These are phyloP conservation scores for Lomentospora prolificans DNA, from an alignment of 2,329 filamentous ascomycete species.

Conservation along the genomic window DNA sequence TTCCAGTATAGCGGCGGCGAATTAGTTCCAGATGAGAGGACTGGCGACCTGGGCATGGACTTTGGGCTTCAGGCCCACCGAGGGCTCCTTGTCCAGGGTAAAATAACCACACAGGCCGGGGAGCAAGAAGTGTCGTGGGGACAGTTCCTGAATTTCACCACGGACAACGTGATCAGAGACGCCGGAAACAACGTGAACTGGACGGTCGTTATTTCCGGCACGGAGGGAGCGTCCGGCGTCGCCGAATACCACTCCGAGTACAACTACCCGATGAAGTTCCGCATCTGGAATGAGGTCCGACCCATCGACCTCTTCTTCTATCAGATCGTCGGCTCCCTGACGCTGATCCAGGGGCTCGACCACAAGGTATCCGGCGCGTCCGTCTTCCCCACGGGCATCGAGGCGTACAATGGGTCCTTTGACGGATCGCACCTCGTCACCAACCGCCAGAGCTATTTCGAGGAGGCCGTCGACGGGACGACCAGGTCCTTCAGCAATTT, in stretches of 20 bases:
- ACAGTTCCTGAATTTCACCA: conserved; percentile 45
- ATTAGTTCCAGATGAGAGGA: conserved; percentile 37
- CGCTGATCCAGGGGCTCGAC: conserved; percentile 25
- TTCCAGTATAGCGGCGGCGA: conserved; percentile 22
- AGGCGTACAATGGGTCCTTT: conserved; percentile 30
- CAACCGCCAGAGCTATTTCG: conserved; percentile 40
- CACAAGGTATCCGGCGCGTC: conserved; percentile 26
- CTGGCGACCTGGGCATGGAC: conserved; percentile 45
- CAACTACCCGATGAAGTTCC: conserved; percentile 42
- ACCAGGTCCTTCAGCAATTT: conserved; percentile 36
- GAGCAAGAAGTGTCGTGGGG: conserved; percentile 37
- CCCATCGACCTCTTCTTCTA: not conserved
- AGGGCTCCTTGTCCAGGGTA: conserved; percentile 41
- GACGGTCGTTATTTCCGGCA: conserved; percentile 32
- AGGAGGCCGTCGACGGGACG: conserved; percentile 40
- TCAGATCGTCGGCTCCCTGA: not conserved
- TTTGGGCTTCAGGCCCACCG: conserved; percentile 50
- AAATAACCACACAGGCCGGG: conserved; percentile 18
- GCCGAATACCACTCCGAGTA: conserved; percentile 50
- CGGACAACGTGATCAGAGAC: conserved; percentile 35
- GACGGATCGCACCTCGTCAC: conserved; percentile 31
- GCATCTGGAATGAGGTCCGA: conserved; percentile 17
- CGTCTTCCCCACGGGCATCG: conserved; percentile 49
- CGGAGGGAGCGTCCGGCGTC: conserved; percentile 27
- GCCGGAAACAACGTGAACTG: conserved; percentile 29